Conservation (phyloP, 2,329 filamentous ascomycete genomes). For the Phyllosticta paracitricarpa region DNA sequence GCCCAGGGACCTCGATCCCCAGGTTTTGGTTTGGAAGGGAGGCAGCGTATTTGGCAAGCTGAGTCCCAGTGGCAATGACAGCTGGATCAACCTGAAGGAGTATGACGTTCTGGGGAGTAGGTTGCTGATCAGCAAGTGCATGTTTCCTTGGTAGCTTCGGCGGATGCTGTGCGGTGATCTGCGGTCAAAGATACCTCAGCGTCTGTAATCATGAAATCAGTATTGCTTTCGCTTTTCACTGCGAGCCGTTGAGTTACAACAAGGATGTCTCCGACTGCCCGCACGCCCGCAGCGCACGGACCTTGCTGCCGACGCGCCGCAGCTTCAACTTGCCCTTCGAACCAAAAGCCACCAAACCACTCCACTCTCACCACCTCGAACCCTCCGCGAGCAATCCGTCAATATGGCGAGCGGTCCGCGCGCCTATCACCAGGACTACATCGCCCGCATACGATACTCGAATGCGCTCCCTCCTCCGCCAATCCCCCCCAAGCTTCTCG, state of each 20-base stretch:
- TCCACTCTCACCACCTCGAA: neutral
- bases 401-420: slow-evolving; percentile 9
- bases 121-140: slow-evolving; percentile 49
- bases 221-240: neutral
- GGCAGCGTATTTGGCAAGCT: slow-evolving; percentile 93
- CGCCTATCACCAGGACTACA: slow-evolving; percentile 81
- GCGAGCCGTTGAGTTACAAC: neutral
- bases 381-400: neutral
- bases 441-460: slow-evolving; percentile 87
- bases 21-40: slow-evolving; percentile 97
- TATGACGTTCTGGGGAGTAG: slow-evolving; percentile 78
- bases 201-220: neutral
- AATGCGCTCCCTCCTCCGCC: slow-evolving; percentile 93
- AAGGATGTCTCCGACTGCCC: neutral
- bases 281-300: slow-evolving; percentile 1
- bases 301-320: neutral
- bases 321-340: slow-evolving; percentile 1
- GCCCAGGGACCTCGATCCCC: slow-evolving; percentile 90
- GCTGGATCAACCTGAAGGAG: slow-evolving; percentile 81
- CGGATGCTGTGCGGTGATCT: neutral
- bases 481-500: slow-evolving; percentile 89
- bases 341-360: neutral
- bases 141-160: slow-evolving; percentile 30
- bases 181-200: neutral
- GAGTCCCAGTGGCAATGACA: slow-evolving; percentile 70